Evolutionary conservation across 139 green algal genomes (phyloP).

Genomic region (Coelastrella sp.): DNA sequence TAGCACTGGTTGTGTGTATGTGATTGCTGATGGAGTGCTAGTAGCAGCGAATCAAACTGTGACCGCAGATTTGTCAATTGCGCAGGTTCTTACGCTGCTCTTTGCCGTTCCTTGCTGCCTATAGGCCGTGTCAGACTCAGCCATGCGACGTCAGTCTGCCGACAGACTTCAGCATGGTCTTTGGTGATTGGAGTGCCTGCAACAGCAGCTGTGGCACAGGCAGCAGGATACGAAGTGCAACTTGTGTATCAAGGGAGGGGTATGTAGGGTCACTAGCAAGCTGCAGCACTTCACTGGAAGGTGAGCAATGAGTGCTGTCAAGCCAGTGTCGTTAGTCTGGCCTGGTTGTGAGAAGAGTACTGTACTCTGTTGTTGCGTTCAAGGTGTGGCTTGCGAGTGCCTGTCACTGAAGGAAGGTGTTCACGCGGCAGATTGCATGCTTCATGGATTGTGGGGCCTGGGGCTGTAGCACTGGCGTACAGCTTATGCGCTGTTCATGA

Average conservation of each 20-base stretch:
- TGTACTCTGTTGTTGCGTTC: no score
- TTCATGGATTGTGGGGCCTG: no score
- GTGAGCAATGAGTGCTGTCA: background rate
- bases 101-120: background rate
- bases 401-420: no score
- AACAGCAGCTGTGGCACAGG: slow-evolving; percentile 23
- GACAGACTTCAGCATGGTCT: slow-evolving; percentile 1
- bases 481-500: no score
- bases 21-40: background rate
- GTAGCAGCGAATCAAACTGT: background rate
- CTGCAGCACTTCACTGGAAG: slow-evolving; percentile 10
- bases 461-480: no score
- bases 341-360: no score
- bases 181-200: slow-evolving; percentile 20
- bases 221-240: slow-evolving; percentile 21
- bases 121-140: slow-evolving; percentile 34
- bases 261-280: slow-evolving; percentile 17
- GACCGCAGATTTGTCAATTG: no score
- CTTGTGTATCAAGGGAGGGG: slow-evolving; percentile 22
- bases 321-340: background rate
- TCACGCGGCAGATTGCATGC: no score
- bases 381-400: no score
- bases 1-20: background rate
- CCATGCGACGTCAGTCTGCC: slow-evolving; percentile 8
- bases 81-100: background rate